Evolutionary conservation across 2,329 filamentous ascomycete species (phyloP).

Genomic region (Botrytis elliptica): DNA sequence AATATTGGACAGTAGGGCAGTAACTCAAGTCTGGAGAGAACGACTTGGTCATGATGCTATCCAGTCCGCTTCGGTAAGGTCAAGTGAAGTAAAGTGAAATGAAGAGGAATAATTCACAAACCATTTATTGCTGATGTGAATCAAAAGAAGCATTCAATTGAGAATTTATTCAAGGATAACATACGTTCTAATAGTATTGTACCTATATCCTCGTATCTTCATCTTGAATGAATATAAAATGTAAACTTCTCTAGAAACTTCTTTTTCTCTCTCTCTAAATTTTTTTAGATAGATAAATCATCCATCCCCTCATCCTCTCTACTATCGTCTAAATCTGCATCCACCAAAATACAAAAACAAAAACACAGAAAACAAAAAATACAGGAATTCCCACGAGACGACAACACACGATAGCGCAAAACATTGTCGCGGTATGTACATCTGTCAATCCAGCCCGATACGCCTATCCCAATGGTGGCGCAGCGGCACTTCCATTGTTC

Average conservation of each 20-base stretch:
- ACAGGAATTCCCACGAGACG: slow-evolving; percentile 35
- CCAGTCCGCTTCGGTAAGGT: neutral
- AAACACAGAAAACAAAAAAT: neutral
- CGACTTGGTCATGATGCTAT: neutral
- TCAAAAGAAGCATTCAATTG: neutral
- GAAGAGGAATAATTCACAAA: neutral
- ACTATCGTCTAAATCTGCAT: neutral
- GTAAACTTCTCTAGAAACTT: neutral
- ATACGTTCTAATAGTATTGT: neutral
- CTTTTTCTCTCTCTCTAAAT: neutral
- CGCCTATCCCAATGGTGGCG: slow-evolving; percentile 50
- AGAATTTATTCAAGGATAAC: neutral
- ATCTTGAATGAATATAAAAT: neutral
- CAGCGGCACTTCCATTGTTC: slow-evolving; percentile 48
- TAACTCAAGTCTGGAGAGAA: neutral
- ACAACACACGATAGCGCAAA: slow-evolving; percentile 49
- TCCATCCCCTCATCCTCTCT: too few species aligned
- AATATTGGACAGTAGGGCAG: neutral
- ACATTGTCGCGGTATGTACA: slow-evolving; percentile 49
- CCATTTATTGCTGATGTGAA: neutral
- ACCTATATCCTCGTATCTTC: neutral
- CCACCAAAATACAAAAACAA: neutral
- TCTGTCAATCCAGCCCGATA: slow-evolving; percentile 44
- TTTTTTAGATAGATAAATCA: neutral
- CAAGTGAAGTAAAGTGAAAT: neutral